Percentiles rank a stretch among this genome's conserved stretches.
phyloP scores from a whole-genome alignment of 2,329 filamentous ascomycete species.

The Diaporthe humulicola region DNA sequence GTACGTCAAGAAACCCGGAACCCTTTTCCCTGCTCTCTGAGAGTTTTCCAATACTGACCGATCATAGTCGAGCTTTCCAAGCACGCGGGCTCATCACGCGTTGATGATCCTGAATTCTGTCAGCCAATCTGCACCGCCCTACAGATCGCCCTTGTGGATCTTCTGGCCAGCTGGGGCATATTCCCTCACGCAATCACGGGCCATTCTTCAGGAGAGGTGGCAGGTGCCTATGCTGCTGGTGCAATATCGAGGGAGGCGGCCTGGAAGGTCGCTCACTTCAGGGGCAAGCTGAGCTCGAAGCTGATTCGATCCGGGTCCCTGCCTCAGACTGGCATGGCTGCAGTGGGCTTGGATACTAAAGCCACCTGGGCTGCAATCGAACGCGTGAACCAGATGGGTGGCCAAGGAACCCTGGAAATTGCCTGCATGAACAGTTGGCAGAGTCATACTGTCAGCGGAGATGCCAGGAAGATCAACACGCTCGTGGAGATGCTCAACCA shows the following conservation, averaged over 20 bases:
- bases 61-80: conserved; percentile 31
- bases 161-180: conserved; percentile 46
- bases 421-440: conserved; percentile 44
- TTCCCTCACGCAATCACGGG: conserved; percentile 46
- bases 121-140: conserved; percentile 50
- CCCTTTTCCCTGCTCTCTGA: background rate
- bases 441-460: conserved; percentile 47
- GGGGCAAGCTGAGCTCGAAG: conserved; percentile 45
- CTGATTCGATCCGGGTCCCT: conserved; percentile 37
- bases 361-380: conserved; percentile 40
- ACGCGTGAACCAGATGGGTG: conserved; percentile 38
- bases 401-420: conserved; percentile 37
- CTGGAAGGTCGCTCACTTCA: conserved; percentile 43
- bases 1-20: conserved; percentile 10
- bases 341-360: conserved; percentile 44
- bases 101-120: conserved; percentile 42
- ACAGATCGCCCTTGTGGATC: conserved; percentile 49
- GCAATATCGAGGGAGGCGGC: conserved; percentile 42
- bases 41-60: background rate
- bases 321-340: conserved; percentile 44
- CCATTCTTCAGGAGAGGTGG: conserved; percentile 54
- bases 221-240: conserved; percentile 48
- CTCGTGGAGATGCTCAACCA: conserved; percentile 41
- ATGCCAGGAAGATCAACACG: conserved; percentile 42
- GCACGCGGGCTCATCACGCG: conserved; percentile 6